Evolutionary conservation across 2,329 filamentous ascomycete species (phyloP), one percentile per base, ranked within the genome.

Genomic region (Teratosphaeria destructans): DNA sequence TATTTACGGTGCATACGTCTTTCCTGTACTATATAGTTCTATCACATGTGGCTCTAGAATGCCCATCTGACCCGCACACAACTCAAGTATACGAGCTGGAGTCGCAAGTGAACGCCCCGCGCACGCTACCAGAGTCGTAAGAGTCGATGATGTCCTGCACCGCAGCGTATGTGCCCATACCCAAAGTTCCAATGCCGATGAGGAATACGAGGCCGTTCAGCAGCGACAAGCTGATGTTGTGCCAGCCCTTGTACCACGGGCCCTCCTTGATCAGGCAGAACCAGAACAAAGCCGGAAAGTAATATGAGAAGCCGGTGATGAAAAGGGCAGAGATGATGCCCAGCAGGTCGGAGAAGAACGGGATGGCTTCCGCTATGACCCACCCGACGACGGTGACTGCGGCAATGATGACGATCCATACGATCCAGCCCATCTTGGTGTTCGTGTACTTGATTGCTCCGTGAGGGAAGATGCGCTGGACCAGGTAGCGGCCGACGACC

Each of bases 341-440:
- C n/a, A 90, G 76, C 8, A 90, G 75, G 57, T 83, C 80, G 70
- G 84, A 85, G 76, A 90, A 90, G 62, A 86, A 82, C 1, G 88
- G 88, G 12, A 90, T 87, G 0, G 85, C 83, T 70, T 88, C 82
- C 7, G 88, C 85, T 62, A 91, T 86, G 60, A 90, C 73, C 79
- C 84, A 88, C 12, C 84, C 83, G 11, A 88, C 65, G 23, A 84
- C 64, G 80, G 86, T 89, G 32, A 85, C 73, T 23, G 67, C 70
- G 0, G 79, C 71, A 1, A 83, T 81, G 47, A 90, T 81, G 7
- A 65, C 77, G 14, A 85, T 68, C 88, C 87, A 90, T 26, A 79
- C 78, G 5, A 78, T 68, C 63, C 80, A 79, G 5, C 82, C 81
- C 64, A 71, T 60, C 63, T 67, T 57, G 59, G 66, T 63, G 73